These are phyloP conservation scores for Termitomyces sp. DNA, from an alignment of 1,284 basidiomycete species.

Conservation along the genomic window DNA sequence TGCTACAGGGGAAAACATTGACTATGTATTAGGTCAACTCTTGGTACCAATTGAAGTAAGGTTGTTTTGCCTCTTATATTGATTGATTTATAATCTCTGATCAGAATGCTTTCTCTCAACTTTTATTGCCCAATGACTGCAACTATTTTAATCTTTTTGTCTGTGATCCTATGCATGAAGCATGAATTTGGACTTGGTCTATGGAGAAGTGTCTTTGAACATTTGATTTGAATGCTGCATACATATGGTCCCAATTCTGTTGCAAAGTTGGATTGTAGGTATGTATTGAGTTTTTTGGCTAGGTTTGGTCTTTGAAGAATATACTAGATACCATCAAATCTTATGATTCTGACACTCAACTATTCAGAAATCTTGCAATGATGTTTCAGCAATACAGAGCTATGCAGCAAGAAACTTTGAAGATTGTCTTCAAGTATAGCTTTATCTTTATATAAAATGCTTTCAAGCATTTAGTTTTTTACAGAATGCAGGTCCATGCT, in stretches of 20 bases:
- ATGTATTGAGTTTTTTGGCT: neutral
- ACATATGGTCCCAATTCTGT: conserved; percentile 14
- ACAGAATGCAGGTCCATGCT: neutral
- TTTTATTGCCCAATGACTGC: conserved; percentile 15
- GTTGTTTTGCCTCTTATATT: too few species aligned
- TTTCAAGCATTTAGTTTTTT: too few species aligned
- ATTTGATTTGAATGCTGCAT: conserved; percentile 25
- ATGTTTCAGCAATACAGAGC: conserved; percentile 19
- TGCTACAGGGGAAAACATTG: neutral
- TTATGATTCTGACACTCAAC: conserved; percentile 25
- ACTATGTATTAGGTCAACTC: too few species aligned
- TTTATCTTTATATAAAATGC: too few species aligned
- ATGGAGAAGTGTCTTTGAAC: conserved; percentile 26
- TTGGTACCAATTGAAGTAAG: too few species aligned
- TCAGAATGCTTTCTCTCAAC: conserved; percentile 24
- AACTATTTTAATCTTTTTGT: conserved; percentile 21
- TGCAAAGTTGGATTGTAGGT: conserved; percentile 21
- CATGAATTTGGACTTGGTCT: conserved; percentile 27
- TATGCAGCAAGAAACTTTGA: conserved; percentile 25
- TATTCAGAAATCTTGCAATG: conserved; percentile 25
- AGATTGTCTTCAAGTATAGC: conserved; percentile 18
- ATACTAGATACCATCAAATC: conserved; percentile 22
- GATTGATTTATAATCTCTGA: too few species aligned
- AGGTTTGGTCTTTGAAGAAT: too few species aligned
- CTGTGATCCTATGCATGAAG: conserved; percentile 25